phyloP scores from a whole-genome alignment of 208 protist species.

The Trypanosoma rangeli region DNA sequence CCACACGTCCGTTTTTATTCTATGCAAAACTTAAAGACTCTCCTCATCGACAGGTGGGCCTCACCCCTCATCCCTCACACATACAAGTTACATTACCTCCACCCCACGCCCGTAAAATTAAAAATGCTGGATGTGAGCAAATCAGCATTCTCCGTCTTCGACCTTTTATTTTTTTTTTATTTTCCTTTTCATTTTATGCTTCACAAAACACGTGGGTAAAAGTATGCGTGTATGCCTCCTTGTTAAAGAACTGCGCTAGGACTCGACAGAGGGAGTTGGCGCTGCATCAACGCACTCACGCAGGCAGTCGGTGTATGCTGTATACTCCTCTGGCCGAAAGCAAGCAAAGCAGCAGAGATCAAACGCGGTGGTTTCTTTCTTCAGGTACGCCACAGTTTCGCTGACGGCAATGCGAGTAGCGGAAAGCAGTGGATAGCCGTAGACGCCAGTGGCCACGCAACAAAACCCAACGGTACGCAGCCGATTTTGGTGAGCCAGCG shows the following conservation, averaged over 20 bases:
- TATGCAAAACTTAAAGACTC: not conserved
- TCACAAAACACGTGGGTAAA: not conserved
- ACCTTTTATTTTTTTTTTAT: conserved; percentile 12
- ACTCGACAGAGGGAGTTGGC: not conserved
- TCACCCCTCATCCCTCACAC: not conserved
- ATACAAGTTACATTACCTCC: not conserved
- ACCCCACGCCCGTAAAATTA: not conserved
- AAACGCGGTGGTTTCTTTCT: conserved; percentile 26
- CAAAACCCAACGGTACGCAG: conserved; percentile 76
- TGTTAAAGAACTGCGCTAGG: not conserved
- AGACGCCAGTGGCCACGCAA: conserved; percentile 85
- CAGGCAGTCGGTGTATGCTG: conserved; percentile 25
- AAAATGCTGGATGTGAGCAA: not conserved
- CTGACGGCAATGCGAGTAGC: conserved; percentile 64
- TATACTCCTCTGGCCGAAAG: conserved; percentile 42
- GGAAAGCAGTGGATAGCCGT: conserved; percentile 69
- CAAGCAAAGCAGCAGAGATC: conserved; percentile 63
- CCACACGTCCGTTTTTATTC: no score
- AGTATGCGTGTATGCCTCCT: no score
- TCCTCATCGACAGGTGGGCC: not conserved
- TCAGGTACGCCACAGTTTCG: conserved; percentile 43
- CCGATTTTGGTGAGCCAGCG: conserved; percentile 36
- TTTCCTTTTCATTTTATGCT: not conserved
- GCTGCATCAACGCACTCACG: not conserved
- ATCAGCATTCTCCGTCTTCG: not conserved